These are phyloP conservation scores for Fraxinus excelsior DNA, from an alignment of 257 asterid genomes.

Conservation along the genomic window DNA sequence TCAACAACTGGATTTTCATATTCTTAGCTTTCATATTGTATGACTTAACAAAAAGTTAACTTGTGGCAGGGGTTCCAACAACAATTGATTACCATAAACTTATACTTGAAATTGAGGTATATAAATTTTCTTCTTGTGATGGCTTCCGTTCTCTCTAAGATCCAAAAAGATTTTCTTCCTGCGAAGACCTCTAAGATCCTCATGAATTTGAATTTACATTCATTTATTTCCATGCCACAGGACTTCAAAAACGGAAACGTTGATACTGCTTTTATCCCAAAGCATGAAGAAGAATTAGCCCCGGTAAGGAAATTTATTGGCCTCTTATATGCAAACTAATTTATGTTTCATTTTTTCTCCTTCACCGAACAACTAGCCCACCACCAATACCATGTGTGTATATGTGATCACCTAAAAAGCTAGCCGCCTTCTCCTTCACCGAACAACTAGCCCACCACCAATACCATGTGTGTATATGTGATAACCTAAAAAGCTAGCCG, in stretches of 20 bases:
- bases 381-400: not conserved
- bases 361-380: not conserved
- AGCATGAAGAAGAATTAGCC: slow-evolving; percentile 93
- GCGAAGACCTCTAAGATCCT: not conserved
- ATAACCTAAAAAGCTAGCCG: not conserved
- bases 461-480: not conserved
- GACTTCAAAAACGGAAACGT: slow-evolving; percentile 92
- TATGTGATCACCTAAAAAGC: not conserved
- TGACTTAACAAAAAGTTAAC: not conserved
- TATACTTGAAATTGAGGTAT: slow-evolving; percentile 91
- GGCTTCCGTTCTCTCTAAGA: no score
- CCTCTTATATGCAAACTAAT: not conserved
- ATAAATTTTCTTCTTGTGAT: not conserved
- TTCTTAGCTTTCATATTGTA: not conserved
- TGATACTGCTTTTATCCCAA: slow-evolving; percentile 96
- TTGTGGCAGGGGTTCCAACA: slow-evolving; percentile 85
- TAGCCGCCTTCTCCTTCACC: not conserved
- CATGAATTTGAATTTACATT: not conserved
- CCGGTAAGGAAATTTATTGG: slow-evolving; percentile 60
- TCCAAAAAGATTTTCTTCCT: no score
- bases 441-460: not conserved
- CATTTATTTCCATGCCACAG: slow-evolving; percentile 38
- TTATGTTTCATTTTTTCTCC: not conserved
- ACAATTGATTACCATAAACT: slow-evolving; percentile 98
- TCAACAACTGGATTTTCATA: slow-evolving; percentile 1